These are phyloP conservation scores for Candida tunisiensis DNA, from an alignment of 1,139 yeast genomes.

Conservation along the genomic window DNA sequence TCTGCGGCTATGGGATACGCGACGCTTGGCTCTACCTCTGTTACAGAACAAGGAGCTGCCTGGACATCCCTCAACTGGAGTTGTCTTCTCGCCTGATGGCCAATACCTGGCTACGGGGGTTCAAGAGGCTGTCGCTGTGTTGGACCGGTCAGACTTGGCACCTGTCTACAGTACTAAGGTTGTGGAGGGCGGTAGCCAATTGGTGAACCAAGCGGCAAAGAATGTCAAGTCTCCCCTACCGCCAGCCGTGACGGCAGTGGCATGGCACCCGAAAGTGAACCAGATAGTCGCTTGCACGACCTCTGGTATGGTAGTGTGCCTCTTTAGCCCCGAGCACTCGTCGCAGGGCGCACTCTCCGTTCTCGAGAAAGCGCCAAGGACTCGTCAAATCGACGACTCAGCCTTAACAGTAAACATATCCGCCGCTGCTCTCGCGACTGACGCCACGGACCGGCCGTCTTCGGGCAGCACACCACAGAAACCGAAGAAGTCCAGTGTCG, in stretches of 20 bases:
- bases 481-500: constrained; percentile 6
- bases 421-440: neutral
- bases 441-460: neutral
- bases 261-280: constrained; percentile 17
- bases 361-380: constrained; percentile 19
- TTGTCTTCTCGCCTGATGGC: constrained; percentile 14
- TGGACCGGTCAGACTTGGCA: constrained; percentile 21
- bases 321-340: constrained; percentile 21
- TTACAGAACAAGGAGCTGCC: constrained; percentile 12
- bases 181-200: constrained; percentile 3
- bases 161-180: constrained; percentile 11
- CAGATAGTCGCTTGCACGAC: constrained; percentile 22
- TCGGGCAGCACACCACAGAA: constrained; percentile 4
- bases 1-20: constrained; percentile 21
- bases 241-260: constrained; percentile 10
- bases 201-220: no score
- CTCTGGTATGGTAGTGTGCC: constrained; percentile 14
- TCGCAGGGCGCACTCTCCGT: constrained; percentile 19
- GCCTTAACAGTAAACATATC: constrained; percentile 4
- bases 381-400: constrained; percentile 21
- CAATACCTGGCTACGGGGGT: constrained; percentile 13
- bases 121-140: constrained; percentile 12
- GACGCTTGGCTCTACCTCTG: constrained; percentile 18
- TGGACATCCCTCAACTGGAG: constrained; percentile 2
- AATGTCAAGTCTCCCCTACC: neutral